Conservation (phyloP, 1,284 basidiomycete species). For the Veloboletus limbatus region DNA sequence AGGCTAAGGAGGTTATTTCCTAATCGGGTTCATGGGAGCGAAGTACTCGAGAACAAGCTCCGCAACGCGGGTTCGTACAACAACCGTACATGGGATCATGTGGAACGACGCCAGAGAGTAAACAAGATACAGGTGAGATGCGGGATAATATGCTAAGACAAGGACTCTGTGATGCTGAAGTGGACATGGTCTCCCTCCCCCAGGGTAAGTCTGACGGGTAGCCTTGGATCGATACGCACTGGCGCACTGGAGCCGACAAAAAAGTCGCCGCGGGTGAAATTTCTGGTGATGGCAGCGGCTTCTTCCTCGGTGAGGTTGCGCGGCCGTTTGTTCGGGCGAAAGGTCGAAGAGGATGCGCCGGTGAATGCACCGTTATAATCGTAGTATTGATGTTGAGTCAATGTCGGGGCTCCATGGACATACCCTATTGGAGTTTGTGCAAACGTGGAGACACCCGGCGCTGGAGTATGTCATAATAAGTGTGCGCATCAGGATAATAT, state of each 20-base stretch:
- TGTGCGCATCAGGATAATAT: not conserved
- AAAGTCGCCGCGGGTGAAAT: slow-evolving; percentile 74
- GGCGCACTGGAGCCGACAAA: slow-evolving; percentile 74
- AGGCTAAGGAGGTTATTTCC: not conserved
- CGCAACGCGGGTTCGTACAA: no score
- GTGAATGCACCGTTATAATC: slow-evolving; percentile 69
- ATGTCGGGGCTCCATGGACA: slow-evolving; percentile 46
- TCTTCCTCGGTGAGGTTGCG: slow-evolving; percentile 76
- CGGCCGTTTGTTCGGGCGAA: slow-evolving; percentile 71
- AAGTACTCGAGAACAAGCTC: no score
- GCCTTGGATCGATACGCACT: slow-evolving; percentile 72
- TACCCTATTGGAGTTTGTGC: slow-evolving; percentile 32
- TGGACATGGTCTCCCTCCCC: slow-evolving; percentile 79
- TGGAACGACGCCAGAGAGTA: not conserved
- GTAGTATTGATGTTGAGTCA: slow-evolving; percentile 69
- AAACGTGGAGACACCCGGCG: slow-evolving; percentile 36
- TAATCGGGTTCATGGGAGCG: no score
- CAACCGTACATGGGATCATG: slow-evolving; percentile 9
- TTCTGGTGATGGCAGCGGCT: slow-evolving; percentile 73
- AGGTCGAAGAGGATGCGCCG: slow-evolving; percentile 64
- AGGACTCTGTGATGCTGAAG: slow-evolving; percentile 67
- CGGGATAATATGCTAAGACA: slow-evolving; percentile 38
- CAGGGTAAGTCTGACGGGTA: slow-evolving; percentile 70
- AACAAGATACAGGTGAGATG: slow-evolving; percentile 20
- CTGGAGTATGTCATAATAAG: slow-evolving; percentile 16